Evolutionary conservation across 208 protist species (phyloP).

Genomic region (Phytomonas sp.): DNA sequence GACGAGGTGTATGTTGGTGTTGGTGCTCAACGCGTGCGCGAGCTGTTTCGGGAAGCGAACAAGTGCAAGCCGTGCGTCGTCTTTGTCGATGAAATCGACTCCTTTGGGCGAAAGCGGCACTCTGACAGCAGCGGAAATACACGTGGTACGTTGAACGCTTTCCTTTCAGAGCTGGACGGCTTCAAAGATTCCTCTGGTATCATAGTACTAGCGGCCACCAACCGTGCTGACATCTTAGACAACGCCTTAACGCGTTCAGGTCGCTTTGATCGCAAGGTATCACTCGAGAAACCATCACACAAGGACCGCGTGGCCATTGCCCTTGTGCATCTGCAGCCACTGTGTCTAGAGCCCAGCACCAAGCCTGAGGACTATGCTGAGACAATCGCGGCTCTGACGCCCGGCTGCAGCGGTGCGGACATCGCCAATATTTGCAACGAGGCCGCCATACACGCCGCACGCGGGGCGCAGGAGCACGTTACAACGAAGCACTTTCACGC

Average conservation of each 20-base stretch:
- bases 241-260: conserved; percentile 95
- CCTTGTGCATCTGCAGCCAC: conserved; percentile 81
- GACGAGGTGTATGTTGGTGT: conserved; percentile 97
- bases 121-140: conserved; percentile 55
- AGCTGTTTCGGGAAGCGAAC: conserved; percentile 91
- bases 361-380: conserved; percentile 42
- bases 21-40: conserved; percentile 89
- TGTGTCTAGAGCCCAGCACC: conserved; percentile 69
- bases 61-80: conserved; percentile 94
- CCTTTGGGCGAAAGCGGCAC: conserved; percentile 82
- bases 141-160: conserved; percentile 95
- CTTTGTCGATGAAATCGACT: conserved; percentile 98
- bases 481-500: conserved; percentile 83
- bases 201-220: conserved; percentile 97
- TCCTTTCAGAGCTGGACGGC: conserved; percentile 98
- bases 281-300: conserved; percentile 91
- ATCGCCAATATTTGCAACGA: conserved; percentile 98
- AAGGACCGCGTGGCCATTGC: conserved; percentile 94
- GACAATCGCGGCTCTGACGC: conserved; percentile 75
- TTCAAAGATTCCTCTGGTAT: conserved; percentile 91
- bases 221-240: conserved; percentile 96
- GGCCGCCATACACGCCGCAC: conserved; percentile 93
- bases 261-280: conserved; percentile 88
- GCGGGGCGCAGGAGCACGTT: conserved; percentile 65
- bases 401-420: conserved; percentile 95